Percentiles rank a stretch among this genome's conserved stretches.
phyloP scores from a whole-genome alignment of 805 yeast genomes.

The Zygotorulaspora chibaensis region DNA sequence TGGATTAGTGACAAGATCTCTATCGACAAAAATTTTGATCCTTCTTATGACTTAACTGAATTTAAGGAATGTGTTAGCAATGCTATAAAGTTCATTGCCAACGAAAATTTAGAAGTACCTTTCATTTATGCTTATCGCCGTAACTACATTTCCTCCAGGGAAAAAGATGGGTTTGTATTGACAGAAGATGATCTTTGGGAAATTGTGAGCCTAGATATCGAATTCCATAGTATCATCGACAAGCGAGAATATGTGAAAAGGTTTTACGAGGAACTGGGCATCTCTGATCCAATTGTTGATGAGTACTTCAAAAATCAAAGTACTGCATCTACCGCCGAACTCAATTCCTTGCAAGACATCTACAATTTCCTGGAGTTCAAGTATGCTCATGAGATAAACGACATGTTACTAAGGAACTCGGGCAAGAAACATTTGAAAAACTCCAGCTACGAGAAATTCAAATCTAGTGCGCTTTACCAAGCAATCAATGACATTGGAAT shows the following conservation, averaged over 20 bases:
- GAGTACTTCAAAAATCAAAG: conserved; percentile 54
- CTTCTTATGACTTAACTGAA: conserved; percentile 41
- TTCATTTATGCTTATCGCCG: conserved; percentile 94
- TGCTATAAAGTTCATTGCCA: conserved; percentile 65
- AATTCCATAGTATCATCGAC: conserved; percentile 77
- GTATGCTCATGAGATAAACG: conserved; percentile 44
- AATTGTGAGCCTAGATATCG: conserved; percentile 79
- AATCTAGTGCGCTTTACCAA: conserved; percentile 56
- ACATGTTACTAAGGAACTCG: conserved; percentile 28
- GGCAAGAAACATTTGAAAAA: conserved; percentile 57
- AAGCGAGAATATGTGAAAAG: conserved; percentile 62
- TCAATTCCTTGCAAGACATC: conserved; percentile 63
- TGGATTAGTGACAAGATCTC: conserved; percentile 74
- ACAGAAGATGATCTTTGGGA: conserved; percentile 90
- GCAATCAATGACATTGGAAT: conserved; percentile 72
- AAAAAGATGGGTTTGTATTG: conserved; percentile 43
- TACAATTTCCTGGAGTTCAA: conserved; percentile 78
- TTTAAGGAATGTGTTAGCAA: conserved; percentile 67
- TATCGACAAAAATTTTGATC: conserved; percentile 48
- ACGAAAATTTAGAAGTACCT: conserved; percentile 85
- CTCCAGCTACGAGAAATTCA: conserved; percentile 62
- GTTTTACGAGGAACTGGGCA: conserved; percentile 49
- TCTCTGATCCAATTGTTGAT: conserved; percentile 53
- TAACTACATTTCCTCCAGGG: conserved; percentile 59
- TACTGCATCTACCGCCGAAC: conserved; percentile 57